These are phyloP conservation scores for Alloteropsis angusta DNA, from an alignment of 202 grass and related monocot genomes.

Conservation along the genomic window DNA sequence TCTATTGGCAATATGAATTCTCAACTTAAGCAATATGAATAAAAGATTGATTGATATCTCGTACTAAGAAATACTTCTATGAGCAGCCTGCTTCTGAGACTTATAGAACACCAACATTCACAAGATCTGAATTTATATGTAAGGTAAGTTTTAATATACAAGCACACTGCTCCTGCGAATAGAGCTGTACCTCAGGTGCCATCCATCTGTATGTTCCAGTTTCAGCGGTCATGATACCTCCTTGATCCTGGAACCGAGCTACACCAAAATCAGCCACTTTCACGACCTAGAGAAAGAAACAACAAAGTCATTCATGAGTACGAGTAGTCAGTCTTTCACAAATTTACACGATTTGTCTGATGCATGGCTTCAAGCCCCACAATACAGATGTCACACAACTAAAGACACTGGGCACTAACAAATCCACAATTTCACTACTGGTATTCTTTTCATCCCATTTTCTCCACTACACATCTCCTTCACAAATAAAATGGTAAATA, in stretches of 20 bases:
- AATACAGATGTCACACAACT: background rate
- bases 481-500: background rate
- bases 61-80: background rate
- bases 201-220: conserved; percentile 99
- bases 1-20: background rate
- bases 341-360: background rate
- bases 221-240: conserved; percentile 91
- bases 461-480: conserved; percentile 13
- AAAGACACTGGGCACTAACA: background rate
- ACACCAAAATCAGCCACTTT: conserved; percentile 97
- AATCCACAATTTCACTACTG: background rate
- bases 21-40: background rate
- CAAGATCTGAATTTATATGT: background rate
- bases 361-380: background rate
- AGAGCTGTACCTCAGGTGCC: conserved; percentile 75
- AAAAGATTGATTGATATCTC: background rate
- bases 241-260: conserved; percentile 78
- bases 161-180: conserved; percentile 1
- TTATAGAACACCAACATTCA: background rate
- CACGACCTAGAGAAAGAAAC: conserved; percentile 47
- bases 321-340: background rate
- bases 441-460: background rate
- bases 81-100: background rate
- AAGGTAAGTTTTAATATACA: conserved; percentile 7
- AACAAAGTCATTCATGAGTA: conserved; percentile 15